These are phyloP conservation scores for Scutellaria barbata DNA, from an alignment of 257 asterid genomes.

Conservation along the genomic window DNA sequence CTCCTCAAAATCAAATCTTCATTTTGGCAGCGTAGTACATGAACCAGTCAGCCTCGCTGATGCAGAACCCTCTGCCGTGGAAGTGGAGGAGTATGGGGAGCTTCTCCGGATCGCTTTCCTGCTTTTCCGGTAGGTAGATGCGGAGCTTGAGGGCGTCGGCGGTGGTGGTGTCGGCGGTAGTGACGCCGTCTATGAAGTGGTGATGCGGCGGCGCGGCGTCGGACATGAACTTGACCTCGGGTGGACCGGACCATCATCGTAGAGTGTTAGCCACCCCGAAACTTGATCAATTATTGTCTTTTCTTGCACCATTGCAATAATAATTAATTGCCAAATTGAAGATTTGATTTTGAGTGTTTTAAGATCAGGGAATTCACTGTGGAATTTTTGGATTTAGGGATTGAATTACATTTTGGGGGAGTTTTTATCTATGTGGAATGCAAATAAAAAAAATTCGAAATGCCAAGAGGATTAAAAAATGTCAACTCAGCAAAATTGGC, in stretches of 20 bases:
- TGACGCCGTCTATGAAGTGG: slow-evolving; percentile 51
- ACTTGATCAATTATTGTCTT: slow-evolving; percentile 54
- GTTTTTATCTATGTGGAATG: too few species aligned
- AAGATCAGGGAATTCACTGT: too few species aligned
- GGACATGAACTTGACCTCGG: slow-evolving; percentile 62
- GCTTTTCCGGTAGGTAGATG: slow-evolving; percentile 52
- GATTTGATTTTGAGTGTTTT: background rate
- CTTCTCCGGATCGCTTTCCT: slow-evolving; percentile 33
- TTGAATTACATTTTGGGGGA: too few species aligned
- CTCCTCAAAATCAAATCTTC: too few species aligned
- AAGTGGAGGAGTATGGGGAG: slow-evolving; percentile 65
- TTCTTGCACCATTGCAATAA: slow-evolving; percentile 32
- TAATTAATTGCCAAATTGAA: background rate
- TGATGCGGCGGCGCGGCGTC: slow-evolving; percentile 54
- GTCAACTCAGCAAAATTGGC: too few species aligned
- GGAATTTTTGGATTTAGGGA: too few species aligned
- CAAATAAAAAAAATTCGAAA: too few species aligned
- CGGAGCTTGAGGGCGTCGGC: slow-evolving; percentile 47
- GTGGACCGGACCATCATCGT: slow-evolving; percentile 66
- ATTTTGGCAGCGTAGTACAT: slow-evolving; percentile 64
- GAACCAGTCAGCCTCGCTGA: slow-evolving; percentile 62
- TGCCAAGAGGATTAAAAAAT: too few species aligned
- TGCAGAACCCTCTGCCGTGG: slow-evolving; percentile 77
- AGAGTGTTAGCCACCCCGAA: slow-evolving; percentile 63
- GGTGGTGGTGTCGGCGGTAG: slow-evolving; percentile 40